A percentile compares a stretch with the other conserved stretches of the same genome.
phyloP scores from a whole-genome alignment of 1,284 basidiomycete genomes.

The Sutorius eximius region DNA sequence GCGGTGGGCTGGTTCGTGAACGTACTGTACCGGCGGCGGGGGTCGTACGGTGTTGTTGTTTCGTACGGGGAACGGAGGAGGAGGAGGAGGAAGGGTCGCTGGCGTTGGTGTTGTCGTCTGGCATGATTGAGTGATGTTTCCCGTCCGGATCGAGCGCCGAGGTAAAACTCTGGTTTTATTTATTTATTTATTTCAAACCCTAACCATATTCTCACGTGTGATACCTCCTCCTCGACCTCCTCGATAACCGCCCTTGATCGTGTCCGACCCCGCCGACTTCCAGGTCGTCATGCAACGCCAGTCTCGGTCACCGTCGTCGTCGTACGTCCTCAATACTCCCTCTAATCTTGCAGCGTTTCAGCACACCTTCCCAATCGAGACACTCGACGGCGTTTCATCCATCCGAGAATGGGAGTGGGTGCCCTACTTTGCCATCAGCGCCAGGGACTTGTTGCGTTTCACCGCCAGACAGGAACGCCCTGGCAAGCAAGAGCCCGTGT shows the following conservation, averaged over 20 bases:
- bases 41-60: slow-evolving; percentile 35
- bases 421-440: neutral
- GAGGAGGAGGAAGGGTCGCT: slow-evolving; percentile 19
- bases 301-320: slow-evolving; percentile 6
- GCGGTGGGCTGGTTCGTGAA: slow-evolving; percentile 47
- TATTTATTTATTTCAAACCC: slow-evolving; percentile 33
- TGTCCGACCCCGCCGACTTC: slow-evolving; percentile 3
- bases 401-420: slow-evolving; percentile 10
- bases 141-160: slow-evolving; percentile 32
- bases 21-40: slow-evolving; percentile 42
- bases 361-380: slow-evolving; percentile 5
- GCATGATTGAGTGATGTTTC: slow-evolving; percentile 38
- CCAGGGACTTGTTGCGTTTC: neutral
- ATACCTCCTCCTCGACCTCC: too few relatives aligned
- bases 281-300: slow-evolving; percentile 26
- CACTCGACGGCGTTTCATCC: slow-evolving; percentile 19
- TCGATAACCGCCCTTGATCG: slow-evolving; percentile 26
- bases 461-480: neutral
- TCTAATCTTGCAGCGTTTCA: neutral
- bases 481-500: neutral
- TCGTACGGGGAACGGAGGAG: slow-evolving; percentile 38
- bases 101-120: slow-evolving; percentile 40
- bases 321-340: neutral
- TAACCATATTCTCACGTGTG: slow-evolving; percentile 27
- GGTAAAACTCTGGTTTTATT: slow-evolving; percentile 7